phyloP scores from a whole-genome alignment of 1,139 yeast species.

The Lizanozyma gosingica region DNA sequence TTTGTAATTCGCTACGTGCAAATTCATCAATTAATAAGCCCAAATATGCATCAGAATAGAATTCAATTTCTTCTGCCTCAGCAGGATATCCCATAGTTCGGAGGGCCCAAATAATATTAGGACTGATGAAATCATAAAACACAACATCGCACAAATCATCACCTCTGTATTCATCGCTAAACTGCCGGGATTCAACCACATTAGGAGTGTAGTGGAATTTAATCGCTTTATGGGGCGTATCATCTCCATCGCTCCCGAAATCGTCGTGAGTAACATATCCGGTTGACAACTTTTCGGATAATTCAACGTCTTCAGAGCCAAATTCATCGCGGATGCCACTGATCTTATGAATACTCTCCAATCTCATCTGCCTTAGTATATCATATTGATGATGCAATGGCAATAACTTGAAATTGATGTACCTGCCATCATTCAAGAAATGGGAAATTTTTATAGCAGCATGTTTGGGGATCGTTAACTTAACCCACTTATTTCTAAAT shows the following conservation, averaged over 20 bases:
- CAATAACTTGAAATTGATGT: constrained; percentile 20
- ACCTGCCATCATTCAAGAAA: constrained; percentile 40
- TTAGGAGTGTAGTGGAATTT: constrained; percentile 60
- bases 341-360: neutral
- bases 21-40: constrained; percentile 25
- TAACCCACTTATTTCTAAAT: constrained; percentile 71
- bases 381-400: neutral
- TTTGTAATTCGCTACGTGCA: constrained; percentile 8
- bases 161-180: constrained; percentile 10
- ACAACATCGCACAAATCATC: constrained; percentile 53
- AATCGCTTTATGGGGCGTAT: constrained; percentile 65
- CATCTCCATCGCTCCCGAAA: constrained; percentile 80
- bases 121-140: constrained; percentile 66
- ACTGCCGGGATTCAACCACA: constrained; percentile 48
- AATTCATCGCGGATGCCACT: neutral
- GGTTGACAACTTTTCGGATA: constrained; percentile 22
- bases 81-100: constrained; percentile 19
- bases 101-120: constrained; percentile 54
- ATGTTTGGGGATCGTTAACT: constrained; percentile 42
- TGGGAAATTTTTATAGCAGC: constrained; percentile 41
- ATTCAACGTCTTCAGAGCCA: constrained; percentile 14
- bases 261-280: constrained; percentile 86
- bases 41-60: constrained; percentile 25
- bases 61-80: constrained; percentile 10
- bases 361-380: neutral